Base-by-base conservation (phyloP, 2,329 filamentous ascomycete species). In the Hypoxylon sp. region DNA sequence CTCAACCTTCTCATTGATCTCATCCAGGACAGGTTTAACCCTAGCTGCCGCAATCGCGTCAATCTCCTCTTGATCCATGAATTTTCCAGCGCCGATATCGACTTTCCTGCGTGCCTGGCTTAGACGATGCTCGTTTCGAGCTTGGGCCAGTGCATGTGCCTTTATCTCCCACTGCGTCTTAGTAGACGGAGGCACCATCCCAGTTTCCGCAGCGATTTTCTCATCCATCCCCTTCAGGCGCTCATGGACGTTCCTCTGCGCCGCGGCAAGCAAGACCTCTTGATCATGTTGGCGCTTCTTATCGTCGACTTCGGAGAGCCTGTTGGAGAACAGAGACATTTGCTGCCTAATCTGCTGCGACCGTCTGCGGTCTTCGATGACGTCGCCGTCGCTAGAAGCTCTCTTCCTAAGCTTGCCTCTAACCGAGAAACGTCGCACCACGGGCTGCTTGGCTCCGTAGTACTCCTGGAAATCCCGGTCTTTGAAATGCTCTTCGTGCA, bases 161-260 rank as follows among this genome's bases (percentile, higher is more conserved):
- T 92, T 93, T 55, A 88, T 81, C 74, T 97, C 93, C 93, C 94
- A 97, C 58, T 94, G 89, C 26, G 88, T 90, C 73, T 91, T 83
- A 74, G 91, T 88, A 1, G 89, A 86, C 11, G 91, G 88, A 0
- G 89, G 88, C 29, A 92, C 85, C 76, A 91, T 90, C 63, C 94
- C 94, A 1, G 92, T 95, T 59, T 95, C 87, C 13, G 88, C 85
- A 72, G 90, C 93, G 11, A 97, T 88, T 74, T 90, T 90, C 78
- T 94, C 89, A 67, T 98, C 95, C 84, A 98, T 94, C 44, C 87
- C 88, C 67, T 92, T 89, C 72, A 98, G 87, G 46, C 88, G 89
- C 19, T 90, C 90, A 71, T 91, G 89, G n/a, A 98, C 95, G 72
- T 97, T 97, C 48, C 92, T 90, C 76, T 94, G 92, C 1, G 95